Base-by-base conservation (phyloP, 2,329 filamentous ascomycete species). In the Clathrospora elynae region DNA sequence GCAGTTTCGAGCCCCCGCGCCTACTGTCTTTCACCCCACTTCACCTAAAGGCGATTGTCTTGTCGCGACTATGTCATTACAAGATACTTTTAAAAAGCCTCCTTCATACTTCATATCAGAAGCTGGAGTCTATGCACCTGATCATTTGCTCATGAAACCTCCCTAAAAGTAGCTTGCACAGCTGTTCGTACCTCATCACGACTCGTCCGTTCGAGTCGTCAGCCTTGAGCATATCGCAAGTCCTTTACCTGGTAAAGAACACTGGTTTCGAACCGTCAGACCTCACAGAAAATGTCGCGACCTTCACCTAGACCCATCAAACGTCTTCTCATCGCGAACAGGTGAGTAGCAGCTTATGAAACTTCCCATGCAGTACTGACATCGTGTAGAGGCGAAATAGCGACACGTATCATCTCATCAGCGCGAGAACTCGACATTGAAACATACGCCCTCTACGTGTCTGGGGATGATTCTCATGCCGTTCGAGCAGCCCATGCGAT, bases 301-400 rank as follows among this genome's bases (percentile, higher is more conserved):
- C 63, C 65, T 32, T 48, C 54, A 13, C 48, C 29, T n/a, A 51
- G 64, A 40, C 62, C 69, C 1, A 78, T 82, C 36, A 74, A 72
- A 40, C 74, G 76, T 16, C 71, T 82, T 4, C 70, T 83, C 5
- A 62, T 82, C 35, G 75, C 77, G 12, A 82, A 82, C 53, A 76
- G 77, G 78, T 78, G 59, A 13, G 25, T 32, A 22, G 26, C 14
- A 11, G 3, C 3, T 8, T n/a, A n/a, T 2, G 5, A 4, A 17
- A 16, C 5, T 18, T 17, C 16, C 2, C 6, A 6, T 18, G 19
- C 8, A 11, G 16, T 0, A 10, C 44, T 50, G 29, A 42, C 13
- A 20, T 18, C 1, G 14, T 6, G 6, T 37, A 82, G 81, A 70
- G 83, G 83, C 41, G 83, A 86, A 63, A 85, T 86, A 36, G 82